Conservation (phyloP, 306 rosid species). For the Lagenaria siceraria region DNA sequence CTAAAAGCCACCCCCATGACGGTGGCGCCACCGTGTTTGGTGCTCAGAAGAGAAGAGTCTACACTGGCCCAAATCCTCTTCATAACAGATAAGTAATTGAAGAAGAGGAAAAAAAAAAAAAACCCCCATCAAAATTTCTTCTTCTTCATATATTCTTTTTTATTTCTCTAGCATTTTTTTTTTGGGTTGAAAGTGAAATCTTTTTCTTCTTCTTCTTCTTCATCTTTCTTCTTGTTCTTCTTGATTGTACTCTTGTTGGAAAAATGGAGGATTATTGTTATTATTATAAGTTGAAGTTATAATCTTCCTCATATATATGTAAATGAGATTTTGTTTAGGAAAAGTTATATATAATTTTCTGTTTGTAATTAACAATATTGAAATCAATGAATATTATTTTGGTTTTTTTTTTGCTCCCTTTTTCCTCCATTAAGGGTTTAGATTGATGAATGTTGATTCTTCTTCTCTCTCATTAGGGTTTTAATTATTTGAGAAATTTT, state of each 20-base stretch:
- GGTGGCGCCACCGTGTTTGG: conserved; percentile 18
- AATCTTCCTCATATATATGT: background rate
- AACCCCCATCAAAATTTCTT: background rate
- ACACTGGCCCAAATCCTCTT: conserved; percentile 89
- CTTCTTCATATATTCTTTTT: background rate
- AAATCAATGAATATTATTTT: background rate
- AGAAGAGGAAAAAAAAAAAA: background rate
- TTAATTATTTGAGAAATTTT: background rate
- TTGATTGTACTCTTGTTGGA: background rate
- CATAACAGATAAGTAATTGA: conserved; percentile 56
- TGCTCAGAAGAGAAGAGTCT: conserved; percentile 62
- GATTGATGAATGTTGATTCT: background rate
- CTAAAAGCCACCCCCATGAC: background rate
- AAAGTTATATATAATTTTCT: background rate
- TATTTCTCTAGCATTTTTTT: background rate
- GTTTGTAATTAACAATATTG: background rate
- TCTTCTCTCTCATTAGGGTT: background rate
- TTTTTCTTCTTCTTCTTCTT: background rate
- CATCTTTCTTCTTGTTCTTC: background rate
- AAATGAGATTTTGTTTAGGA: background rate
- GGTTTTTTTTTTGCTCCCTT: background rate
- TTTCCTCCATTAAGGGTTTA: background rate
- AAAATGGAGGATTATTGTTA: background rate
- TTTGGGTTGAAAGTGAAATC: background rate
- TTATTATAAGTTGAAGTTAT: background rate